phyloP scores from a whole-genome alignment of 2,329 filamentous ascomycete species.

The Pseudocercospora fuligena region DNA sequence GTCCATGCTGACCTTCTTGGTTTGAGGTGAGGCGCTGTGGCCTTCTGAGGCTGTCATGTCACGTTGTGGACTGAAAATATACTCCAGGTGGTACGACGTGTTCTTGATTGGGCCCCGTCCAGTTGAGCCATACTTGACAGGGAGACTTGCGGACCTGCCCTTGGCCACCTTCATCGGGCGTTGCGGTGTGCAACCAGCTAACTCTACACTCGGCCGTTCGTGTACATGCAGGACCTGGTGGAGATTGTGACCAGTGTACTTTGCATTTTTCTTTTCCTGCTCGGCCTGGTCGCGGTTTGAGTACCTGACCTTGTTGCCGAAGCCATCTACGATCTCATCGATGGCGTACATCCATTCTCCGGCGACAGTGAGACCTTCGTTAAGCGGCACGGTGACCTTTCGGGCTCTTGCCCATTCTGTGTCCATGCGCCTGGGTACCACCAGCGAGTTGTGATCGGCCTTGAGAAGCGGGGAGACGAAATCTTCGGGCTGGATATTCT shows the following conservation, averaged over 20 bases:
- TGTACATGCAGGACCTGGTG: conserved; percentile 83
- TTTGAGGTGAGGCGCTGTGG: conserved; percentile 63
- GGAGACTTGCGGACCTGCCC: conserved; percentile 69
- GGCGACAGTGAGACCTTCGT: conserved; percentile 80
- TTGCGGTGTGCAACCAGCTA: conserved; percentile 77
- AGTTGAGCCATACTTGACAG: conserved; percentile 70
- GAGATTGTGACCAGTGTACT: conserved; percentile 57
- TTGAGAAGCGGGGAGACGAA: conserved; percentile 77
- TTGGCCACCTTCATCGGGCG: conserved; percentile 83
- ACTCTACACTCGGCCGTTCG: conserved; percentile 75
- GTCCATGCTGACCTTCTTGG: conserved; percentile 65
- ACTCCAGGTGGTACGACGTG: conserved; percentile 73
- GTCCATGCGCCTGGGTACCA: conserved; percentile 65
- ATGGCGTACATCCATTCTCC: conserved; percentile 90
- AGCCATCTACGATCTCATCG: conserved; percentile 88
- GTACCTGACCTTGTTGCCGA: conserved; percentile 85
- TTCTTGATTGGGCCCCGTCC: conserved; percentile 62
- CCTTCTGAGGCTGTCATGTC: conserved; percentile 72
- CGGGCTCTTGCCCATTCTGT: conserved; percentile 80
- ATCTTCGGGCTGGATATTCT: conserved; percentile 90
- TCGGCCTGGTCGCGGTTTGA: conserved; percentile 71
- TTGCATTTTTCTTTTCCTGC: conserved; percentile 43
- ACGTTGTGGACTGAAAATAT: conserved; percentile 79
- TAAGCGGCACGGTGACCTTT: conserved; percentile 78
- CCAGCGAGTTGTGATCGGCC: conserved; percentile 56